Evolutionary conservation across 371 early-diverging fungal species (phyloP).

Genomic region (Thermomucor indicae-seudaticae): DNA sequence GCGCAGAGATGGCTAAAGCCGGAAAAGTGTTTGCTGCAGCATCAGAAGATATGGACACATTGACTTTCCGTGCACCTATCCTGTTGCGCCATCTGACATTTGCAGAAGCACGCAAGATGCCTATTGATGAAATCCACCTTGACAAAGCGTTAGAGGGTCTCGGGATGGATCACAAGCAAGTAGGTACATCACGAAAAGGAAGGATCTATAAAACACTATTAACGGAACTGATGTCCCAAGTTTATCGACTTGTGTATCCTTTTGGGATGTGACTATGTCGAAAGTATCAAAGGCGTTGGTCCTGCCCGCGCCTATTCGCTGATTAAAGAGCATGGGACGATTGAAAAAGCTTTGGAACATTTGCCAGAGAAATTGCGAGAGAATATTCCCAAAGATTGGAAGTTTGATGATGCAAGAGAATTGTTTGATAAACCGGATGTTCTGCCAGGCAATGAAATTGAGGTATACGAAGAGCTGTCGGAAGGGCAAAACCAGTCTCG

Average conservation of each 20-base stretch:
- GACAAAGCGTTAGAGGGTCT: conserved; percentile 85
- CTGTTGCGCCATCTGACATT: conserved; percentile 96
- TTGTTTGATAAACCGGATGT: conserved; percentile 89
- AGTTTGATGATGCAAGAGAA: conserved; percentile 87
- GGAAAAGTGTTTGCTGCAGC: conserved; percentile 97
- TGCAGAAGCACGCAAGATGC: conserved; percentile 89
- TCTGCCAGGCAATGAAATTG: conserved; percentile 52
- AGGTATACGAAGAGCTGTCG: too few species aligned
- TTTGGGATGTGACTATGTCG: conserved; percentile 99
- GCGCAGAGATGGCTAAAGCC: conserved; percentile 88
- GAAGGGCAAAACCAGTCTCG: background rate
- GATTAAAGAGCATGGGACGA: conserved; percentile 84
- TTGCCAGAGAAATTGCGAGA: conserved; percentile 71
- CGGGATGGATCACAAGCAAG: conserved; percentile 70
- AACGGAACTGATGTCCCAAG: too few species aligned
- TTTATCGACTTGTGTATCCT: conserved; percentile 99
- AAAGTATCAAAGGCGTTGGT: conserved; percentile 96
- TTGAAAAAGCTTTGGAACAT: conserved; percentile 85
- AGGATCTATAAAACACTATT: too few species aligned
- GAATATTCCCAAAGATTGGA: conserved; percentile 86
- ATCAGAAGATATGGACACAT: conserved; percentile 99
- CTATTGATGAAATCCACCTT: conserved; percentile 90
- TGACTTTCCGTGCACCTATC: conserved; percentile 94
- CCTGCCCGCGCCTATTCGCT: conserved; percentile 87
- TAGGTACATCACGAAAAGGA: conserved; percentile 12